Conservation (phyloP, 2,329 filamentous ascomycete species). For the Fusarium sp. region DNA sequence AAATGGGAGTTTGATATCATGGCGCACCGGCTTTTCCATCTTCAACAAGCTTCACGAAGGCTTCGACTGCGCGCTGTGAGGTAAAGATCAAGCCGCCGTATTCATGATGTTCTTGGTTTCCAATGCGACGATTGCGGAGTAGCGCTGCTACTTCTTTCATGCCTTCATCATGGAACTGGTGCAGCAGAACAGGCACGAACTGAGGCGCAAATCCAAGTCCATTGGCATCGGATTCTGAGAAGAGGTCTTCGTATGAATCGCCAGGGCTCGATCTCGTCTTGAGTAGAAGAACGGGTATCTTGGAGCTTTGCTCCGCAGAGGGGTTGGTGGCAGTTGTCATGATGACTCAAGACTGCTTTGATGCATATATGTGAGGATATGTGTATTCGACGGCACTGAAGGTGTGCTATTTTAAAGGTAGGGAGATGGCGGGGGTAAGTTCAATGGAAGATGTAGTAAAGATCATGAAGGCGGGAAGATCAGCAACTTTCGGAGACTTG, state of each 20-base stretch:
- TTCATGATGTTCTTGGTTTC: conserved; percentile 50
- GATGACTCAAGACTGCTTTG: not conserved
- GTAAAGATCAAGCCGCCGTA: conserved; percentile 89
- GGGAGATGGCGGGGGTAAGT: not conserved
- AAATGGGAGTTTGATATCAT: not conserved
- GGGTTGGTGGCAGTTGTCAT: conserved; percentile 27
- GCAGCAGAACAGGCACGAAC: conserved; percentile 84
- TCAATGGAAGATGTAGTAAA: conserved; percentile 21
- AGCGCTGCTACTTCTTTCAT: conserved; percentile 66
- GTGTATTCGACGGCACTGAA: not conserved
- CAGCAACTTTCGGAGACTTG: conserved; percentile 39
- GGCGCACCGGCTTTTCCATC: conserved; percentile 60
- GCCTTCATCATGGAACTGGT: conserved; percentile 73
- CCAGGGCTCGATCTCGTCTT: conserved; percentile 81
- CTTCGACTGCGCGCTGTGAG: conserved; percentile 85
- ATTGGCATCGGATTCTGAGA: conserved; percentile 58
- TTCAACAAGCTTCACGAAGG: conserved; percentile 74
- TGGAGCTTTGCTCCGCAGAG: conserved; percentile 29
- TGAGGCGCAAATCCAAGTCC: conserved; percentile 68
- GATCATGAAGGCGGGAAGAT: conserved; percentile 37
- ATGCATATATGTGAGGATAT: not conserved
- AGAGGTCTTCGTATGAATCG: conserved; percentile 80
- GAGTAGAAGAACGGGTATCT: conserved; percentile 73
- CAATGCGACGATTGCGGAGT: conserved; percentile 61
- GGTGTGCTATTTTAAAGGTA: not conserved